These are phyloP conservation scores for Trichoderma reesei DNA, from an alignment of 495 filamentous ascomycete species.

Conservation along the genomic window DNA sequence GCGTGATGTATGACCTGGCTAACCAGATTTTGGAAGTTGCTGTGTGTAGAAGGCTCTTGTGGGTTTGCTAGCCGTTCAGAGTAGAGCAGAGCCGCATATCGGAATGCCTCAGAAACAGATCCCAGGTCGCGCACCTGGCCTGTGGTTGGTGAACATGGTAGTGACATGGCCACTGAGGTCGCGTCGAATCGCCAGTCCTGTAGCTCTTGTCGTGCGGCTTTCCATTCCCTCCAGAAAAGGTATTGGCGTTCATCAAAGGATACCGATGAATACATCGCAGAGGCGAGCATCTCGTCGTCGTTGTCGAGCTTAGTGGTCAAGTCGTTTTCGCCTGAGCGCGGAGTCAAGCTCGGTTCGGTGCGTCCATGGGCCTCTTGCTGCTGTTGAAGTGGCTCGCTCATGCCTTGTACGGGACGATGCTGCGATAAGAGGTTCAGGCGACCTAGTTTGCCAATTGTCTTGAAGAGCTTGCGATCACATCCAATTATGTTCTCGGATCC, in stretches of 20 bases:
- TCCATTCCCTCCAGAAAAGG: slow-evolving; percentile 81
- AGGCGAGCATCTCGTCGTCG: slow-evolving; percentile 30
- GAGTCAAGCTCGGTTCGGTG: slow-evolving; percentile 13
- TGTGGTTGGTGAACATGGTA: slow-evolving; percentile 33
- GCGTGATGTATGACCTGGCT: slow-evolving; percentile 73
- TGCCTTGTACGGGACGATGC: slow-evolving; percentile 45
- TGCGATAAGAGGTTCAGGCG: slow-evolving; percentile 85
- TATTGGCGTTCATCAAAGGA: slow-evolving; percentile 44
- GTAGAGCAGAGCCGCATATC: slow-evolving; percentile 81
- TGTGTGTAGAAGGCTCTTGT: slow-evolving; percentile 58
- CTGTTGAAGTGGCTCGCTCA: neutral
- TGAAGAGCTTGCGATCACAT: slow-evolving; percentile 75
- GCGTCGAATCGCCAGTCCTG: slow-evolving; percentile 70
- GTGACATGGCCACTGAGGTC: slow-evolving; percentile 31
- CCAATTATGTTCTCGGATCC: slow-evolving; percentile 70
- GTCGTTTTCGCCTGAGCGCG: slow-evolving; percentile 54
- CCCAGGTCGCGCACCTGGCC: slow-evolving; percentile 43
- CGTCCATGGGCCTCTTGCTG: neutral
- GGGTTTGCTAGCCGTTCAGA: slow-evolving; percentile 81
- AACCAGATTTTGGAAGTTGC: slow-evolving; percentile 76
- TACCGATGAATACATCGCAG: slow-evolving; percentile 24
- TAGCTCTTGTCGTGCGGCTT: slow-evolving; percentile 63
- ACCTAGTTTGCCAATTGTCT: slow-evolving; percentile 65
- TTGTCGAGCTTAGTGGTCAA: slow-evolving; percentile 41
- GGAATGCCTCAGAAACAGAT: slow-evolving; percentile 77